Conservation (phyloP, 495 filamentous ascomycete species). For the Neurospora sp. region DNA sequence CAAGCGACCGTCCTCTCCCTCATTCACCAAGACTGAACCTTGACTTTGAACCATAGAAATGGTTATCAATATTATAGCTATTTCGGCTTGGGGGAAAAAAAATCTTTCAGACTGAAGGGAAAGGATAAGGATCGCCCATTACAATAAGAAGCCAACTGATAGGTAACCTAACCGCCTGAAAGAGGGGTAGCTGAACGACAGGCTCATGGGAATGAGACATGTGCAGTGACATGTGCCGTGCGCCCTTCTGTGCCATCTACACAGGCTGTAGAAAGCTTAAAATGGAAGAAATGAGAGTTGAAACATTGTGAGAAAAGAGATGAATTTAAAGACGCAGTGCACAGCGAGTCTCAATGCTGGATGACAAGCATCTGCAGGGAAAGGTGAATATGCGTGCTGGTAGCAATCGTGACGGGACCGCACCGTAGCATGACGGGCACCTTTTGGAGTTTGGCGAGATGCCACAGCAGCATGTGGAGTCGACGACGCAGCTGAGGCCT, state of each 20-base stretch:
- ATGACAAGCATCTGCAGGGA: not conserved
- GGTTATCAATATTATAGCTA: not conserved
- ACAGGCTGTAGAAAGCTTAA: not conserved
- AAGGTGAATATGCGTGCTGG: not conserved
- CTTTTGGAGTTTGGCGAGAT: not conserved
- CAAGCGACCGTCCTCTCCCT: not conserved
- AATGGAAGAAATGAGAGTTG: not conserved
- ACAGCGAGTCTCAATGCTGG: not conserved
- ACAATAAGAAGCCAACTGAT: not conserved
- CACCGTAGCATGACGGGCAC: not conserved
- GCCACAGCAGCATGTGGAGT: not conserved
- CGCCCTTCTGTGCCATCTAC: not conserved
- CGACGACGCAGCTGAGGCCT: not conserved
- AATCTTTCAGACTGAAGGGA: not conserved
- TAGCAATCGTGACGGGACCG: not conserved
- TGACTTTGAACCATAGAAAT: not conserved
- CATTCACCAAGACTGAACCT: not conserved
- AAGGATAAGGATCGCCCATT: not conserved
- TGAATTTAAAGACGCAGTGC: not conserved
- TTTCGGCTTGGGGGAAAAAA: not conserved
- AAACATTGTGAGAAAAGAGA: not conserved
- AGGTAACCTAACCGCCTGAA: not conserved
- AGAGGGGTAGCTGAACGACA: not conserved
- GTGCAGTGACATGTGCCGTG: not conserved
- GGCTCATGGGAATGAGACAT: not conserved